A percentile compares a stretch with the other conserved stretches of the same genome.
phyloP scores from a whole-genome alignment of 768 basidiomycete genomes.

The Floccularia luteovirens region DNA sequence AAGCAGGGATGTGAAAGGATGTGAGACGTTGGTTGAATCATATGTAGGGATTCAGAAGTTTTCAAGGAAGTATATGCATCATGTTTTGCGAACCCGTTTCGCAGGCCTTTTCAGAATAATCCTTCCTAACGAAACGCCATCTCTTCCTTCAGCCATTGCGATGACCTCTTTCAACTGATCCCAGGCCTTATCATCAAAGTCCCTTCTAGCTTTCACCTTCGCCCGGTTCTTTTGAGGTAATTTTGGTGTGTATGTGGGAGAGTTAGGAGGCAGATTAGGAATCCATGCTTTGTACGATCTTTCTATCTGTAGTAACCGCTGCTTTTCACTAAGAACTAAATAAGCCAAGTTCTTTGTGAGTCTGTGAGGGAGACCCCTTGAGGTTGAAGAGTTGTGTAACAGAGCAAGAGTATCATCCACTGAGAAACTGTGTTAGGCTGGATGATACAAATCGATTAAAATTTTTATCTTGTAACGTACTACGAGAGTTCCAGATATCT shows the following conservation, averaged over 20 bases:
- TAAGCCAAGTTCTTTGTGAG: conserved; percentile 48
- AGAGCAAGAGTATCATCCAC: conserved; percentile 65
- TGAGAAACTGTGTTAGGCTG: conserved; percentile 15
- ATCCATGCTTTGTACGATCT: conserved; percentile 27
- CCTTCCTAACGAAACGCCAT: conserved; percentile 42
- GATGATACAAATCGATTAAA: neutral
- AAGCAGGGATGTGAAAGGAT: too few relatives aligned
- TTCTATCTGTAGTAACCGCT: conserved; percentile 15
- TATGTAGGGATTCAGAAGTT: too few relatives aligned
- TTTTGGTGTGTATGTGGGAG: conserved; percentile 11
- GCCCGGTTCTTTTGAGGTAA: conserved; percentile 9
- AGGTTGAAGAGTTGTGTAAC: conserved; percentile 51
- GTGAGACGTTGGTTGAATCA: too few relatives aligned
- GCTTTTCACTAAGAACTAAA: conserved; percentile 26
- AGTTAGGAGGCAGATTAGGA: conserved; percentile 15
- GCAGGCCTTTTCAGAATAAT: conserved; percentile 15
- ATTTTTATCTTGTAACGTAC: conserved; percentile 23
- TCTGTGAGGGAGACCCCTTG: conserved; percentile 55
- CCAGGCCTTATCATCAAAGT: conserved; percentile 30
- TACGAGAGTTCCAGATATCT: conserved; percentile 44
- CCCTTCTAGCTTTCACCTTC: conserved; percentile 14
- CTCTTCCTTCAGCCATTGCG: conserved; percentile 51
- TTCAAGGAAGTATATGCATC: too few relatives aligned
- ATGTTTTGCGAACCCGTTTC: too few relatives aligned
- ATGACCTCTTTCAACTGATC: conserved; percentile 45